Percentiles rank a stretch among this genome's conserved stretches.
Evolutionary conservation across 495 filamentous ascomycete genomes (phyloP).

Genomic region (Talaromyces nanjingensis): DNA sequence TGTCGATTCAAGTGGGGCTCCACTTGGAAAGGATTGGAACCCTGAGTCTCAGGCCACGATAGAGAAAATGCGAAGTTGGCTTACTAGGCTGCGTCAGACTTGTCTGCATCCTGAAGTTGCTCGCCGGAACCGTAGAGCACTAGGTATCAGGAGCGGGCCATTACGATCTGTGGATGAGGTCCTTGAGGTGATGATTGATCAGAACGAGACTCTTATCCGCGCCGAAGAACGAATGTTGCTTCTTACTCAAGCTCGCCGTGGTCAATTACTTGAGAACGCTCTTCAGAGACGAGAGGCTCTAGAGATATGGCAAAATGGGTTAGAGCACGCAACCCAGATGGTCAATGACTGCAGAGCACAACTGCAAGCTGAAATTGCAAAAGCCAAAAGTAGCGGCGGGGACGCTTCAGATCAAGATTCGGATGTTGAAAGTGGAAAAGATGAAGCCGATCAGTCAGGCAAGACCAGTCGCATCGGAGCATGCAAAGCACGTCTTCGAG

Average conservation of each 20-base stretch:
- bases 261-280: conserved; percentile 68
- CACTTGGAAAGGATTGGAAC: conserved; percentile 53
- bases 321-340: conserved; percentile 44
- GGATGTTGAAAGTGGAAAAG: conserved; percentile 21
- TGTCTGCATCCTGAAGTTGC: conserved; percentile 81
- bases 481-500: conserved; percentile 59
- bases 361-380: conserved; percentile 43
- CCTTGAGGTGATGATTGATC: conserved; percentile 81
- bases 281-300: conserved; percentile 52
- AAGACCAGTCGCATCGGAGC: conserved; percentile 45
- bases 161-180: conserved; percentile 79
- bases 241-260: conserved; percentile 52
- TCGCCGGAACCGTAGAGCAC: conserved; percentile 55
- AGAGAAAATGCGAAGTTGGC: conserved; percentile 64
- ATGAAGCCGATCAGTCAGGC: conserved; percentile 39
- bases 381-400: conserved; percentile 15
- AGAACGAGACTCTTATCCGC: conserved; percentile 56
- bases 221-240: conserved; percentile 61
- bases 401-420: conserved; percentile 4
- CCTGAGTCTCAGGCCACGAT: conserved; percentile 47
- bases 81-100: conserved; percentile 68
- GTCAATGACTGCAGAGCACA: conserved; percentile 60
- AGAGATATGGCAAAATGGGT: conserved; percentile 55
- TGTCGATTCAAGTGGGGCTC: conserved; percentile 56
- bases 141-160: conserved; percentile 58